Conservation (phyloP, 352 stramenopile genomes). For the Phytophthora capsici region DNA sequence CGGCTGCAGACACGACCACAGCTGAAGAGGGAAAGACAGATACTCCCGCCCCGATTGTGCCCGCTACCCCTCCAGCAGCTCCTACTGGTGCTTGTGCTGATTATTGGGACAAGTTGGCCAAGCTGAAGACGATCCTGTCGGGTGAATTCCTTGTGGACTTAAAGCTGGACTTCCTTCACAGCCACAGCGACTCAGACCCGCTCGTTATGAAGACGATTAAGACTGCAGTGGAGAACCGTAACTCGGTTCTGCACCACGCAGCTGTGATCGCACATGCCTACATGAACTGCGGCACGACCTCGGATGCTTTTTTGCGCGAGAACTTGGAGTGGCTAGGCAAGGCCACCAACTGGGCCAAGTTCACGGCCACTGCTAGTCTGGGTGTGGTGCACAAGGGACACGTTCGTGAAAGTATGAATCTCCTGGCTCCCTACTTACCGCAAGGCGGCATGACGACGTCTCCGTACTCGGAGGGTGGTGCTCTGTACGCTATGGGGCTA, state of each 20-base stretch:
- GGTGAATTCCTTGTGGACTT: constrained; percentile 94
- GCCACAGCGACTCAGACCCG: constrained; percentile 90
- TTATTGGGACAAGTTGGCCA: constrained; percentile 86
- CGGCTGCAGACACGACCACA: constrained; percentile 32
- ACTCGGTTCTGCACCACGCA: constrained; percentile 98
- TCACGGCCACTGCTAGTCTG: constrained; percentile 97
- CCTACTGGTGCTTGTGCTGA: constrained; percentile 61
- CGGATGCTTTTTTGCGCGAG: constrained; percentile 97
- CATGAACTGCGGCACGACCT: constrained; percentile 98
- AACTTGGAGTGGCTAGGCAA: constrained; percentile 99
- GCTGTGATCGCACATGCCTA: constrained; percentile 97
- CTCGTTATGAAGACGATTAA: constrained; percentile 96
- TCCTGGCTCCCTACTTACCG: constrained; percentile 98
- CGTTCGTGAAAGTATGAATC: constrained; percentile 97
- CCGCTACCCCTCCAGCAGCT: constrained; percentile 38
- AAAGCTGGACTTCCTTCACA: constrained; percentile 94
- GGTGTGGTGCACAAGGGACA: constrained; percentile 99
- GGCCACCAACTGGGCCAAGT: constrained; percentile 99
- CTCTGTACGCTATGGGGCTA: constrained; percentile 97
- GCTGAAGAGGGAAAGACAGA: constrained; percentile 54
- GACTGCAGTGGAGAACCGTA: constrained; percentile 93
- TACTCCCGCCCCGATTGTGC: constrained; percentile 33
- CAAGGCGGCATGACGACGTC: constrained; percentile 86
- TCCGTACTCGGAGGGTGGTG: constrained; percentile 97
- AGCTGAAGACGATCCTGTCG: constrained; percentile 88